Evolutionary conservation across 179 eudicot species (phyloP).

Genomic region (Carnegiea gigantea): DNA sequence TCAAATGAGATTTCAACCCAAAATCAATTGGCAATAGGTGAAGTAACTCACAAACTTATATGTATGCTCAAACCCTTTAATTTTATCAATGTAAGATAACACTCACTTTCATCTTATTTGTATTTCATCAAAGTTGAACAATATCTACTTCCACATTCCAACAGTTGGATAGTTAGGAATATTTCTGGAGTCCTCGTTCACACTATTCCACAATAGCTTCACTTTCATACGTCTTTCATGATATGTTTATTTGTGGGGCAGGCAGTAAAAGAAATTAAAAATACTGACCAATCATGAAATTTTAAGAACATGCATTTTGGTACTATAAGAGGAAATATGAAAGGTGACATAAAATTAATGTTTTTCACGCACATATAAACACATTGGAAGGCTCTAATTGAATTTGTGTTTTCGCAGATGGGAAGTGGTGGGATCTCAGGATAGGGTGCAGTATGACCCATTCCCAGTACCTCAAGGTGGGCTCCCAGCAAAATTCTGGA

Average conservation of each 20-base stretch:
- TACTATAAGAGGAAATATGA: background rate
- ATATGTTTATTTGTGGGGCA: slow-evolving; percentile 12
- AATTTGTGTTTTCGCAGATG: slow-evolving; percentile 31
- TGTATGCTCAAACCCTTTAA: no score
- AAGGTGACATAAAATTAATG: slow-evolving; percentile 4
- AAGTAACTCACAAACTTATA: no score
- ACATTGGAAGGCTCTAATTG: background rate
- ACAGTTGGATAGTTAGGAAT: no score
- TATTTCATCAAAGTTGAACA: no score
- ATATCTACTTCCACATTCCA: no score
- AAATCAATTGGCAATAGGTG: no score
- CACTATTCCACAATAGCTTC: background rate
- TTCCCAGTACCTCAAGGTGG: slow-evolving; percentile 51
- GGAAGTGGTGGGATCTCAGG: slow-evolving; percentile 35
- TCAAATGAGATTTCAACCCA: no score
- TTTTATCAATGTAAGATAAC: no score
- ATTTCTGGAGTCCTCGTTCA: no score
- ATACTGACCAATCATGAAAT: background rate
- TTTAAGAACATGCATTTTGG: background rate
- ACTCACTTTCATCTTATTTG: no score
- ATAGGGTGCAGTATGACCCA: slow-evolving; percentile 42
- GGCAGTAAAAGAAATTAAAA: background rate
- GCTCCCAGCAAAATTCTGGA: slow-evolving; percentile 40
- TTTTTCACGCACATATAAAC: background rate
- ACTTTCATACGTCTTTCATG: background rate